These are phyloP conservation scores for Tilletia walkeri DNA, from an alignment of 1,284 basidiomycete species.

Conservation along the genomic window DNA sequence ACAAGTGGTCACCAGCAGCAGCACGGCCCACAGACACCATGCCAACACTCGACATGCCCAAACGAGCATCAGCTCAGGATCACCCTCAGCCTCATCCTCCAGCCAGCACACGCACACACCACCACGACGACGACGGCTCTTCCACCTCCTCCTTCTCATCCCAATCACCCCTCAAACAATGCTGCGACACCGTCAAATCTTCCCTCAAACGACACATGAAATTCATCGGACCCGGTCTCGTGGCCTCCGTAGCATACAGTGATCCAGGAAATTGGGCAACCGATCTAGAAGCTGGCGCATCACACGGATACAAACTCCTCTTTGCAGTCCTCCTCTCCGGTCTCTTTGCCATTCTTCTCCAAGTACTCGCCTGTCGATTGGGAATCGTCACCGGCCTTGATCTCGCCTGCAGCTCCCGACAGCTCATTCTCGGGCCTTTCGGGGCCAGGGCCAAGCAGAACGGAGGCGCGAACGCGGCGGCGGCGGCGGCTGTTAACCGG, in stretches of 20 bases:
- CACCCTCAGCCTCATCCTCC: neutral
- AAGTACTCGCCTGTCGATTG: conserved; percentile 64
- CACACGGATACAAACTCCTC: conserved; percentile 73
- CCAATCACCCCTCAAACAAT: neutral
- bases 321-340: conserved; percentile 82
- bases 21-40: neutral
- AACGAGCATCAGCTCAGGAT: neutral
- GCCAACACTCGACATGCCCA: neutral
- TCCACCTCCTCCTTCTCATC: neutral
- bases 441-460: neutral
- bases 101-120: neutral
- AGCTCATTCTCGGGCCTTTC: conserved; percentile 44
- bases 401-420: conserved; percentile 39
- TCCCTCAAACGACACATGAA: neutral
- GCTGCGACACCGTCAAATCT: neutral
- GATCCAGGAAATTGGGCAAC: conserved; percentile 46
- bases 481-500: neutral
- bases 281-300: conserved; percentile 52
- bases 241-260: neutral
- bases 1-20: neutral
- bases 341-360: conserved; percentile 75
- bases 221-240: conserved; percentile 16
- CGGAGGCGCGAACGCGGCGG: neutral
- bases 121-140: too few relatives aligned
- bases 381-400: conserved; percentile 60